Evolutionary conservation across 805 yeast genomes (phyloP), one percentile per base, ranked within the genome.

Genomic region (Wickerhamiella occidentalis): DNA sequence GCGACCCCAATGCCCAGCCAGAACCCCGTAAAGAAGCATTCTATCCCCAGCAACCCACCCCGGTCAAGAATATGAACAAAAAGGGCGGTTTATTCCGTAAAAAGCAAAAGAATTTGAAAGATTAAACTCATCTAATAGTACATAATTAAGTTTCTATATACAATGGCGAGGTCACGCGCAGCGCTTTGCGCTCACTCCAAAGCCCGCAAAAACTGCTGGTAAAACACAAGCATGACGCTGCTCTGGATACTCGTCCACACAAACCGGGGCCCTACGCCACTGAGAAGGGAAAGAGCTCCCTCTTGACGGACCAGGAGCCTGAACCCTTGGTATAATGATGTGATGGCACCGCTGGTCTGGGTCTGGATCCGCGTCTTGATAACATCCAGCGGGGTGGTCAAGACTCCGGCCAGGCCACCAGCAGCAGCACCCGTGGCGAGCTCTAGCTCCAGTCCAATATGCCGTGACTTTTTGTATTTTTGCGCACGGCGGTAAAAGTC

Each of bases 161-260:
- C 17, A 38, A n/a, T n/a, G n/a, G n/a, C n/a, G n/a, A n/a, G n/a
- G n/a, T n/a, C n/a, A n/a, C n/a, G n/a, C n/a, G n/a, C n/a, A n/a
- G n/a, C n/a, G n/a, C n/a, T n/a, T n/a, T n/a, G n/a, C n/a, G n/a
- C n/a, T n/a, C 45, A 55, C 46, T 73, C 77, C 46, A 82, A 65
- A 26, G 71, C 66, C 56, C 78, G 78, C 58, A 90, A 68, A 2
- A 90, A 73, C 40, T 78, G 69, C 64, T 92, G 98, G 65, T 92
- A 92, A 36, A 88, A 69, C 55, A 90, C 69, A 49, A 92, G 72
- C 97, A 92, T 90, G 44, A 92, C 82, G 56, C 95, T 84, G 64
- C 95, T 85, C 64, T 92, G 99, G 17, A 88, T 70, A 54, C 94
- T 84, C 0, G 97, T 90, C 99, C 99, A 92, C 3, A 92, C 82